These are phyloP conservation scores for Allium cepa DNA, from an alignment of 106 monocot species.

Conservation along the genomic window DNA sequence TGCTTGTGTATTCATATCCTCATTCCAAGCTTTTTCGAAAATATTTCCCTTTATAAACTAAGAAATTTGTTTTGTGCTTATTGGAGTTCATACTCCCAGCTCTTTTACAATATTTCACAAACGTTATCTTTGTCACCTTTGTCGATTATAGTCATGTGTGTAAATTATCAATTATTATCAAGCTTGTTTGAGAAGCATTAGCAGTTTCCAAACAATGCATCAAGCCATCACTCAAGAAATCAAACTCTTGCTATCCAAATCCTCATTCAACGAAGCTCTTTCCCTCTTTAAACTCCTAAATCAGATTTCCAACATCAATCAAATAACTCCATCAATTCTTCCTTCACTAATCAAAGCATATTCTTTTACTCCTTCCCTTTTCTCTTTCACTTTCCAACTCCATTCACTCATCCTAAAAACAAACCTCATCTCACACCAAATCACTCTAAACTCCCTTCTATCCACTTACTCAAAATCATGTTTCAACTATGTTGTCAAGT, in stretches of 20 bases:
- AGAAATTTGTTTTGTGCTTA: no score
- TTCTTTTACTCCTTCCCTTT: slow-evolving; percentile 3
- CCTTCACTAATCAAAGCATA: slow-evolving; percentile 27
- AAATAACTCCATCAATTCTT: slow-evolving; percentile 6
- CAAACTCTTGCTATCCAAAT: slow-evolving; percentile 4
- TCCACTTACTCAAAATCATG: slow-evolving; percentile 18
- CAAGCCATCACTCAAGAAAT: slow-evolving; percentile 4
- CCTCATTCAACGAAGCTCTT: slow-evolving; percentile 10
- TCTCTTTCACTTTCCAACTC: slow-evolving; percentile 23
- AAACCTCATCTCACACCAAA: slow-evolving; percentile 11
- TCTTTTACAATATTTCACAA: no score
- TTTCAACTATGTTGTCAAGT: neutral
- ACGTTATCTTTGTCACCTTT: no score
- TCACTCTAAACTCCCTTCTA: slow-evolving; percentile 26
- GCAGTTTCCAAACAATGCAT: neutral
- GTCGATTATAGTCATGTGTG: no score
- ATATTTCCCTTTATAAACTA: no score
- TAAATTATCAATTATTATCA: no score
- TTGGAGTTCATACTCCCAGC: no score
- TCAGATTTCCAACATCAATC: slow-evolving; percentile 1
- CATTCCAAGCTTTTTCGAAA: no score
- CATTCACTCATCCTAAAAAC: slow-evolving; percentile 26
- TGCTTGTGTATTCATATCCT: no score
- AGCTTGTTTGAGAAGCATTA: no score
- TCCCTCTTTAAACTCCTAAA: slow-evolving; percentile 14